Conservation (phyloP, 2,329 filamentous ascomycete species). For the Colletotrichum lupini region DNA sequence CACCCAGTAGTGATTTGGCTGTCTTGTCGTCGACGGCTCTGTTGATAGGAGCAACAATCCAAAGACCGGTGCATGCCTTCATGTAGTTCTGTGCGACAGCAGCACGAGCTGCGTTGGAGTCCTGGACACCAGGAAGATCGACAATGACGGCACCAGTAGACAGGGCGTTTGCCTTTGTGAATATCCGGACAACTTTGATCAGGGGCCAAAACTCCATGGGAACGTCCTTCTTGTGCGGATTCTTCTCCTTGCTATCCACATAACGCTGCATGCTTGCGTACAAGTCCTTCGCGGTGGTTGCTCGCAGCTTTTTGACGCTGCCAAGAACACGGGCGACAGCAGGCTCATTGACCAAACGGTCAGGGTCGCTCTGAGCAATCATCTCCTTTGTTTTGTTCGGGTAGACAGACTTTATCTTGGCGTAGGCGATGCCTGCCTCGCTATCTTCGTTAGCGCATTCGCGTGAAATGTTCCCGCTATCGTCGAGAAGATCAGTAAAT, state of each 20-base stretch:
- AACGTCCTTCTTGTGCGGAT: conserved; percentile 22
- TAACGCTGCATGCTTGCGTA: conserved; percentile 42
- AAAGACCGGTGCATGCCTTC: conserved; percentile 68
- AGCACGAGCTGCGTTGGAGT: conserved; percentile 69
- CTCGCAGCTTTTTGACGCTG: conserved; percentile 38
- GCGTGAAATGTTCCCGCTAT: conserved; percentile 49
- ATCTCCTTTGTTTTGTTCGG: conserved; percentile 44
- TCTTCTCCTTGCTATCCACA: conserved; percentile 45
- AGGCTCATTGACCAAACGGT: conserved; percentile 38
- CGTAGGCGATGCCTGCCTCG: conserved; percentile 54
- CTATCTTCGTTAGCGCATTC: conserved; percentile 54
- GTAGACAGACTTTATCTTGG: conserved; percentile 60
- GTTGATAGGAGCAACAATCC: conserved; percentile 72
- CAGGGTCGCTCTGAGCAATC: conserved; percentile 38
- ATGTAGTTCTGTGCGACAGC: conserved; percentile 69
- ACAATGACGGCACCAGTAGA: conserved; percentile 50
- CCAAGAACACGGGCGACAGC: conserved; percentile 41
- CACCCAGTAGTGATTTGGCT: conserved; percentile 65
- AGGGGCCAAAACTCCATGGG: conserved; percentile 58
- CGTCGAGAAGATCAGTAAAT: conserved; percentile 58
- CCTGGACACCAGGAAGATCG: conserved; percentile 68
- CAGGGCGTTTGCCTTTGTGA: conserved; percentile 46
- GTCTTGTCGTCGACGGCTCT: conserved; percentile 70
- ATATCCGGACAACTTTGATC: conserved; percentile 61
- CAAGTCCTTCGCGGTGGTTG: conserved; percentile 37